Evolutionary conservation across 345 rosid genomes (phyloP), one percentile per base, ranked within the genome.

Genomic region (Syzygium aqueum): DNA sequence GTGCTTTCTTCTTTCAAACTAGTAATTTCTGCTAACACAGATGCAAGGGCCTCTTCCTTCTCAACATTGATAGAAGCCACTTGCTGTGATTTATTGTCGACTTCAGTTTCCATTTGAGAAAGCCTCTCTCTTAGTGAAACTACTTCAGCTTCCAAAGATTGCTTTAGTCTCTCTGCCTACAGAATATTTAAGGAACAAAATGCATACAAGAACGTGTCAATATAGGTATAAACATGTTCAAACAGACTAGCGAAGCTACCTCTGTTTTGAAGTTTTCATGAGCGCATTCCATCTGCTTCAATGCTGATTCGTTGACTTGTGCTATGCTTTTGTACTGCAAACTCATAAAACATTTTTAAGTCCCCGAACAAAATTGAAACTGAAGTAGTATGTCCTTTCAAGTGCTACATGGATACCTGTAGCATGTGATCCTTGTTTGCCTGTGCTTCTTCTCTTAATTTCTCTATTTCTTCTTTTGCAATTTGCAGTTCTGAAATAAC

Each of bases 251-350:
- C 25, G 85, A 50, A 50, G 53, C 37, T 93, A 96, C 99, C 99
- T 94, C 96, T 88, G 85, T 90, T 88, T 95, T 95, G 91, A 93
- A 97, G 88, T 89, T 94, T 85, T 95, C 98, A 90, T 96, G 98
- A 77, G 99, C 95, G 86, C 84, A 87, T 90, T 96, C 99, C 95
- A 97, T 97, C 91, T 97, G 98, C 95, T 94, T 96, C 91, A 97
- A 85, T 21, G 98, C 98, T 87, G 93, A 89, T 91, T 97, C 99
- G 90, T 95, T 96, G 85, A 95, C 98, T 89, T 97, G 94, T 49
- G 99, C 98, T 89, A 97, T 97, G 89, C 94, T 92, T 93, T 97
- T 97, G 88, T 95, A 97, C 99, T 97, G 96, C 91, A 91, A 89
- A 89, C 87, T 43, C 51, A 88, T 49, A 86, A 46, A 84, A 80